These are phyloP conservation scores for Globisporangium splendens DNA, from an alignment of 352 stramenopile genomes.

Conservation along the genomic window DNA sequence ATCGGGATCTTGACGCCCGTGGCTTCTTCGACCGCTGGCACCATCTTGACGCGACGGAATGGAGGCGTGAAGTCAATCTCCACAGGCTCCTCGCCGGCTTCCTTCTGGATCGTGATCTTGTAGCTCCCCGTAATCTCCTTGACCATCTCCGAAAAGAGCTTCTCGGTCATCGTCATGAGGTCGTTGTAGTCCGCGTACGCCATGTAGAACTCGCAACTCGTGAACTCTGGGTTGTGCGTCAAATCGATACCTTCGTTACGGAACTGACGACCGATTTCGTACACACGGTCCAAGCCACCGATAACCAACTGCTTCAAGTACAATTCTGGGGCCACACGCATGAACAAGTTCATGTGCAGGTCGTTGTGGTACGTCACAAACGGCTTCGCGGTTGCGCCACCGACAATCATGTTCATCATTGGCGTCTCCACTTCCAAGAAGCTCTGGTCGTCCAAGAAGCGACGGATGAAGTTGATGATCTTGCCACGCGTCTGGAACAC, in stretches of 20 bases:
- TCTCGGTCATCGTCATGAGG: slow-evolving; percentile 96
- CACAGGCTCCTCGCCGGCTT: slow-evolving; percentile 60
- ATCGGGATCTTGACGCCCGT: slow-evolving; percentile 73
- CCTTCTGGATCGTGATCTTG: slow-evolving; percentile 89
- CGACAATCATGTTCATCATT: slow-evolving; percentile 94
- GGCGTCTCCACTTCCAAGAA: slow-evolving; percentile 99
- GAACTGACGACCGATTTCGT: slow-evolving; percentile 98
- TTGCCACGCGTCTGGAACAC: slow-evolving; percentile 93
- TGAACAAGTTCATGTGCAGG: slow-evolving; percentile 95
- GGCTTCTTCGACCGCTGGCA: slow-evolving; percentile 63
- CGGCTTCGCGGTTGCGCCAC: slow-evolving; percentile 95
- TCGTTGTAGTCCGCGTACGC: slow-evolving; percentile 98
- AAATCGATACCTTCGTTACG: slow-evolving; percentile 98
- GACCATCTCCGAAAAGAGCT: slow-evolving; percentile 90
- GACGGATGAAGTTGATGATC: slow-evolving; percentile 93
- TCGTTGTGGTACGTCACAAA: slow-evolving; percentile 98
- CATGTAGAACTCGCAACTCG: slow-evolving; percentile 98
- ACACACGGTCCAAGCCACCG: slow-evolving; percentile 97
- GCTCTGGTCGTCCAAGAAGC: slow-evolving; percentile 89
- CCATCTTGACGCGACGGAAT: slow-evolving; percentile 96
- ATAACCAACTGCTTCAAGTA: slow-evolving; percentile 98
- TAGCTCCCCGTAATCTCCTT: slow-evolving; percentile 89
- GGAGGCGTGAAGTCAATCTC: slow-evolving; percentile 93
- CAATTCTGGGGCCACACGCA: slow-evolving; percentile 97
- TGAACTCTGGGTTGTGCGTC: slow-evolving; percentile 99